Conservation (phyloP, 345 rosid species). For the Aquilaria malaccensis region DNA sequence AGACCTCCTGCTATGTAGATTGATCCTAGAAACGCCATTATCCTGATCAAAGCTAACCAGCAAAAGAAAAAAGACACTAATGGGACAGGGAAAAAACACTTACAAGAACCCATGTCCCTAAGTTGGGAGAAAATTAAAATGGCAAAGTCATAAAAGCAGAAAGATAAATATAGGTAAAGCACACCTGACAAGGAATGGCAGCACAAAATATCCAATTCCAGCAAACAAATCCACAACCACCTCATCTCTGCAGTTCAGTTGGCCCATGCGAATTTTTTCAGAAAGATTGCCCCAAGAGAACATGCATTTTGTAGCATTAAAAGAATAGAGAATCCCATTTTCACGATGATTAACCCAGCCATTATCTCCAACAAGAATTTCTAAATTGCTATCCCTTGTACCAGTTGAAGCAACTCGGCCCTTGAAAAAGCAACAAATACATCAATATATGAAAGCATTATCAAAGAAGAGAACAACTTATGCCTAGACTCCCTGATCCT, state of each 20-base stretch:
- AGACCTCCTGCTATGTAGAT: no score
- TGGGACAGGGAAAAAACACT: not conserved
- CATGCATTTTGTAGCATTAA: slow-evolving; percentile 92
- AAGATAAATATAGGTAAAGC: not conserved
- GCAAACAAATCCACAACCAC: slow-evolving; percentile 84
- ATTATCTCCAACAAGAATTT: slow-evolving; percentile 73
- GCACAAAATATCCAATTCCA: slow-evolving; percentile 85
- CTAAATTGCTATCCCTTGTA: slow-evolving; percentile 76
- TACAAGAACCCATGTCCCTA: no score
- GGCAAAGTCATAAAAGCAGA: slow-evolving; percentile 1
- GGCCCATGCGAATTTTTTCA: slow-evolving; percentile 88
- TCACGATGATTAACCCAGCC: slow-evolving; percentile 93
- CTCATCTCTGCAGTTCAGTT: slow-evolving; percentile 51
- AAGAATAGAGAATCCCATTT: slow-evolving; percentile 82
- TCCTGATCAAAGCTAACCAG: no score
- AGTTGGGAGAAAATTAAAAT: no score
- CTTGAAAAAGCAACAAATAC: slow-evolving; percentile 22
- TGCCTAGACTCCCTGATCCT: no score
- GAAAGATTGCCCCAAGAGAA: slow-evolving; percentile 99
- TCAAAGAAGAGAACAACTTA: no score
- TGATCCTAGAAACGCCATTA: no score
- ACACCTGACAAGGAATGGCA: slow-evolving; percentile 93
- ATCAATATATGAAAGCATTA: no score
- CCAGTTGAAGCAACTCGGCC: slow-evolving; percentile 76
- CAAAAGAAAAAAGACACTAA: no score